Percentiles rank a stretch among this genome's conserved stretches.
Conservation (phyloP, 768 basidiomycete genomes). For the Mycena maculata region DNA sequence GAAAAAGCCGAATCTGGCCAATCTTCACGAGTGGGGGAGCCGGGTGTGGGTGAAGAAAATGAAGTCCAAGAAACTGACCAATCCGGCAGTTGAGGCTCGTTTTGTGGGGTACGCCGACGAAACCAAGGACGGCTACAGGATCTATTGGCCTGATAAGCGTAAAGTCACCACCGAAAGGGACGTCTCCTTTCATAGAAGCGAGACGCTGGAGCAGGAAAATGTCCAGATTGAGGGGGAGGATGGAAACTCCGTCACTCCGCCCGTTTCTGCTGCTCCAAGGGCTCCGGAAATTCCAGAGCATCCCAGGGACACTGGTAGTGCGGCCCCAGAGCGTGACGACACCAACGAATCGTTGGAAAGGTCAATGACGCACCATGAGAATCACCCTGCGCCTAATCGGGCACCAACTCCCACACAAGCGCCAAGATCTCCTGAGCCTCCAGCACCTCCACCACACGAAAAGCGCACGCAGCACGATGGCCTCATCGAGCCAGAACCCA, state of each 20-base stretch:
- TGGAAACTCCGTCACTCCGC: constrained; percentile 5
- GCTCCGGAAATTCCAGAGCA: too few species aligned
- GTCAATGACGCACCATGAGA: not conserved
- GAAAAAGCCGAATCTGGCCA: constrained; percentile 45
- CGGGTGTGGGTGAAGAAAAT: too few species aligned
- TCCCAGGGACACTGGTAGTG: constrained; percentile 29
- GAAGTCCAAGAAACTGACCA: too few species aligned
- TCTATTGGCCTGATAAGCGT: constrained; percentile 44
- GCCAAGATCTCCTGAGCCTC: not conserved
- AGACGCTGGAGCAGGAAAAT: constrained; percentile 28
- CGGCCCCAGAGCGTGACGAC: not conserved
- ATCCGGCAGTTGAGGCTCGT: too few species aligned
- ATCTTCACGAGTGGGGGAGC: too few species aligned
- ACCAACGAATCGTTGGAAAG: not conserved
- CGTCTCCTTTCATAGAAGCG: constrained; percentile 36
- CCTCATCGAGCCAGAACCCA: constrained; percentile 18
- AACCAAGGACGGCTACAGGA: constrained; percentile 39
- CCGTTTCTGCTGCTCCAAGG: constrained; percentile 4
- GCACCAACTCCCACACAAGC: not conserved
- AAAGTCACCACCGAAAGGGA: constrained; percentile 42
- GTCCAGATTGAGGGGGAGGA: constrained; percentile 45
- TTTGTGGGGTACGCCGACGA: too few species aligned
- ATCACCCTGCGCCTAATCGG: not conserved
- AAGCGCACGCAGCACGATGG: constrained; percentile 2
- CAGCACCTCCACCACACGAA: constrained; percentile 22